These are phyloP conservation scores for Adansonia rubrostipa DNA, from an alignment of 441 rosid species.

Conservation along the genomic window DNA sequence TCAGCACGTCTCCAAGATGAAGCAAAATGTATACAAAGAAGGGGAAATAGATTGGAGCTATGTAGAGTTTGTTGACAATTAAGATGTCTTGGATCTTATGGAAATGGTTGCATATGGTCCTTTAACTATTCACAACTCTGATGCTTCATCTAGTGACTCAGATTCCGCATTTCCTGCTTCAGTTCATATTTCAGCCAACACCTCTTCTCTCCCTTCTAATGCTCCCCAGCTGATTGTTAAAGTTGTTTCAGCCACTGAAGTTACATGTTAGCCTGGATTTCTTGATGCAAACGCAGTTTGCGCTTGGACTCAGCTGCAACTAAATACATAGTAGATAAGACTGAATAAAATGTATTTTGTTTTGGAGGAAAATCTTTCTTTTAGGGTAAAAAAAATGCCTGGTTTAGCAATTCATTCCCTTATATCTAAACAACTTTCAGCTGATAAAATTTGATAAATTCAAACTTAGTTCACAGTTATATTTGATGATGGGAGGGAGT, in stretches of 20 bases:
- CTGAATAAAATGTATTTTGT: background rate
- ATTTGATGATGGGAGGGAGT: slow-evolving; percentile 26
- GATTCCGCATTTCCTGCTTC: slow-evolving; percentile 73
- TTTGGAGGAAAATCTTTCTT: slow-evolving; percentile 8
- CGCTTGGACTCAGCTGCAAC: slow-evolving; percentile 20
- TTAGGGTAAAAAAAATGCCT: background rate
- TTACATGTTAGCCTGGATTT: slow-evolving; percentile 54
- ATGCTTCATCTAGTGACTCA: slow-evolving; percentile 65
- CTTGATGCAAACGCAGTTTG: slow-evolving; percentile 21
- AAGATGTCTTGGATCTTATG: slow-evolving; percentile 73
- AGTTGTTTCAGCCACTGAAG: slow-evolving; percentile 60
- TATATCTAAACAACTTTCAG: background rate
- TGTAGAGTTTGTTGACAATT: slow-evolving; percentile 76
- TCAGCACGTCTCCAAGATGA: slow-evolving; percentile 84
- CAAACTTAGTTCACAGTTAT: slow-evolving; percentile 13
- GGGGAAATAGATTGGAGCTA: slow-evolving; percentile 79
- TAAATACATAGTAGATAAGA: slow-evolving; percentile 5
- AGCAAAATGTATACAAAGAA: slow-evolving; percentile 71
- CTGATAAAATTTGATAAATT: background rate
- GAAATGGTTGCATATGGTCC: slow-evolving; percentile 48
- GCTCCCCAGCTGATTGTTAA: slow-evolving; percentile 57
- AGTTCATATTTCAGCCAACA: slow-evolving; percentile 34
- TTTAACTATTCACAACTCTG: slow-evolving; percentile 39
- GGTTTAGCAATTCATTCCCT: slow-evolving; percentile 11
- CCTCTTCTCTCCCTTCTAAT: slow-evolving; percentile 41